Evolutionary conservation across 2,329 filamentous ascomycete species (phyloP).

Genomic region (Talaromyces piceae): DNA sequence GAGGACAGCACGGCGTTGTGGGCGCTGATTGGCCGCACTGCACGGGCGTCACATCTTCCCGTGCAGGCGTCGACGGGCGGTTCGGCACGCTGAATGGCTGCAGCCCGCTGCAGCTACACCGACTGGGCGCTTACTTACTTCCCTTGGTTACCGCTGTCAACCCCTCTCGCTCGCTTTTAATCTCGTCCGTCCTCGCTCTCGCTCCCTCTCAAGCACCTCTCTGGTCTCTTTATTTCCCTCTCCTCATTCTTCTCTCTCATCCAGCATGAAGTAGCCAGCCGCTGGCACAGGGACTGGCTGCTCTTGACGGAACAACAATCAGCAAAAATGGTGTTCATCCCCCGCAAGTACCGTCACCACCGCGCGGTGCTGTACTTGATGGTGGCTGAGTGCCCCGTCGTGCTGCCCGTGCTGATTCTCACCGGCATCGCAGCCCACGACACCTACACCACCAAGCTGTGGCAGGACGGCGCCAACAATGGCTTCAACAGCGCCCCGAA

Average conservation of each 20-base stretch:
- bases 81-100: constrained; percentile 19
- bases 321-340: constrained; percentile 37
- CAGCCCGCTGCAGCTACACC: constrained; percentile 27
- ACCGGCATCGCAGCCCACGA: constrained; percentile 57
- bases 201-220: too few species aligned
- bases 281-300: constrained; percentile 30
- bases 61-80: neutral
- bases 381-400: constrained; percentile 49
- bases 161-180: neutral
- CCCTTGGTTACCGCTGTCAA: constrained; percentile 15
- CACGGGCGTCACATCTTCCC: constrained; percentile 12
- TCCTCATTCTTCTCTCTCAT: constrained; percentile 15
- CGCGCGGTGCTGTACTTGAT: constrained; percentile 47
- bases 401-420: constrained; percentile 50
- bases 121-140: constrained; percentile 19
- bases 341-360: constrained; percentile 48
- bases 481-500: constrained; percentile 57
- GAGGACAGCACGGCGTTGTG: constrained; percentile 10
- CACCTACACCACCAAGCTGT: constrained; percentile 53
- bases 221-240: constrained; percentile 7
- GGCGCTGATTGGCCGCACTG: constrained; percentile 11
- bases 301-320: neutral
- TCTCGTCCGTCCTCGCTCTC: neutral
- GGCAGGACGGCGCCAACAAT: constrained; percentile 54
- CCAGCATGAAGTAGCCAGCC: constrained; percentile 22